Evolutionary conservation across 352 stramenopile genomes (phyloP).

Genomic region (Stephanocyclus meneghinianus): DNA sequence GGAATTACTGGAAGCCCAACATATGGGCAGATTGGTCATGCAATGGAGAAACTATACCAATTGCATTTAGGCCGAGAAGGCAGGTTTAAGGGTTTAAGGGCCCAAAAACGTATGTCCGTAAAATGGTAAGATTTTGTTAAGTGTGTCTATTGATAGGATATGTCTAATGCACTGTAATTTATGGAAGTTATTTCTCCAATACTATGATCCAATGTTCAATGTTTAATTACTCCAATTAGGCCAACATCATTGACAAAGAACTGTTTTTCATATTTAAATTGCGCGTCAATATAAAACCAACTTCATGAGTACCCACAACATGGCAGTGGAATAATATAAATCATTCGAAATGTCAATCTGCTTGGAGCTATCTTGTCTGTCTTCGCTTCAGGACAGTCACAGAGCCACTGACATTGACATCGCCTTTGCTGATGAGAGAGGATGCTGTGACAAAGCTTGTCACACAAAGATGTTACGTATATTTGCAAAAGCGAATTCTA

Average conservation of each 20-base stretch:
- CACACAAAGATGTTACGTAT: background rate
- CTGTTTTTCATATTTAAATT: background rate
- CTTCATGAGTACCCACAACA: no score
- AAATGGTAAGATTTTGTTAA: no score
- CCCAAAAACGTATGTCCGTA: no score
- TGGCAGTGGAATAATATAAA: background rate
- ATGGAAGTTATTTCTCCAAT: background rate
- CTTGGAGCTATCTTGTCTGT: background rate
- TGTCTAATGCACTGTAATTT: no score
- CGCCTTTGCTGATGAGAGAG: background rate
- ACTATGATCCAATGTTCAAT: background rate
- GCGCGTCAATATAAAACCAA: background rate
- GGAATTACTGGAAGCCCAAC: no score
- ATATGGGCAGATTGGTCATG: no score
- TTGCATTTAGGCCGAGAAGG: no score
- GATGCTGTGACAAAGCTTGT: constrained; percentile 3
- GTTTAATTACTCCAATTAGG: background rate
- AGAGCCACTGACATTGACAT: constrained; percentile 4
- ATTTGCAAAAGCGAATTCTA: background rate
- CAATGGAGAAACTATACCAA: no score
- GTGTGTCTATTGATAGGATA: no score
- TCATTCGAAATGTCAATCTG: background rate
- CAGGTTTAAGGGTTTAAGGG: no score
- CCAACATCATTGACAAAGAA: background rate
- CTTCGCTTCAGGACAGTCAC: background rate